Evolutionary conservation across 768 basidiomycete species (phyloP).

Genomic region (Rhizopogon sp.): DNA sequence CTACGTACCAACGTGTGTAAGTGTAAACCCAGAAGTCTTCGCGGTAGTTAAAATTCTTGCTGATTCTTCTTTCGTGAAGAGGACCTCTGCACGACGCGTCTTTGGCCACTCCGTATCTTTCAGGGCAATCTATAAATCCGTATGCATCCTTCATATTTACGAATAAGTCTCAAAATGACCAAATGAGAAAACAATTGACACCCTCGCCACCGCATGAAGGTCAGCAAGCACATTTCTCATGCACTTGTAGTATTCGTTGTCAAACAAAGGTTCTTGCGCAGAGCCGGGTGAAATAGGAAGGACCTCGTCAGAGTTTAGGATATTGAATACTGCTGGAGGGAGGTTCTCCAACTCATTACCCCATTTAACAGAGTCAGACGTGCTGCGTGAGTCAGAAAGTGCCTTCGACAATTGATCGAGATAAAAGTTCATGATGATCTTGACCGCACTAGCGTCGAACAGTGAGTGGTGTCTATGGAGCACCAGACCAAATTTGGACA

Average conservation of each 20-base stretch:
- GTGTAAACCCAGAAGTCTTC: not conserved
- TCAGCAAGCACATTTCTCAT: too few species aligned
- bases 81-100: not conserved
- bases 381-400: not conserved
- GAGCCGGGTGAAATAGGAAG: too few species aligned
- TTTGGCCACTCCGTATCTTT: not conserved
- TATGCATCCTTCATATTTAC: too few species aligned
- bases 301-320: too few species aligned
- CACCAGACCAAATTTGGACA: not conserved
- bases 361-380: not conserved
- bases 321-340: not conserved
- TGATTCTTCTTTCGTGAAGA: not conserved
- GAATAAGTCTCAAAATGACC: too few species aligned
- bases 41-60: not conserved
- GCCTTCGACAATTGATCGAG: not conserved
- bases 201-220: too few species aligned
- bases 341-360: too few species aligned
- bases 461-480: not conserved
- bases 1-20: not conserved
- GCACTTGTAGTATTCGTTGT: too few species aligned
- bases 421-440: not conserved
- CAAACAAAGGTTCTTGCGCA: too few species aligned
- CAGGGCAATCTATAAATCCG: not conserved
- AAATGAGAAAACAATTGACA: too few species aligned
- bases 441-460: not conserved